A percentile compares a stretch with the other conserved stretches of the same genome.
phyloP scores from a whole-genome alignment of 2,329 filamentous ascomycete genomes.

The Sclerotinia subarctica region DNA sequence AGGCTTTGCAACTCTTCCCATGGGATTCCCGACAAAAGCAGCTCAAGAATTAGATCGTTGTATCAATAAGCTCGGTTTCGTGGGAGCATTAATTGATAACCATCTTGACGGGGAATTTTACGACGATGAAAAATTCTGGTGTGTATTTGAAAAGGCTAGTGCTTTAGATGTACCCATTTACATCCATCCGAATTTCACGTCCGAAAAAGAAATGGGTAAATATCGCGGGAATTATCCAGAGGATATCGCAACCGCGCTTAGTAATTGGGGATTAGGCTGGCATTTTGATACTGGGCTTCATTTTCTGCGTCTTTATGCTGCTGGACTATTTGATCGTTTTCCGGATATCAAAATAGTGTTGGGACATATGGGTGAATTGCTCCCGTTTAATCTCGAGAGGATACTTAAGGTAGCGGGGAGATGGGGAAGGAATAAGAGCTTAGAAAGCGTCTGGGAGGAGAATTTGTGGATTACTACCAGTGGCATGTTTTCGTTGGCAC shows the following conservation, averaged over 20 bases:
- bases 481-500: slow-evolving; percentile 50
- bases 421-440: slow-evolving; percentile 40
- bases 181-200: slow-evolving; percentile 42
- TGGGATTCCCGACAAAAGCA: slow-evolving; percentile 40
- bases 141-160: slow-evolving; percentile 38
- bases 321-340: slow-evolving; percentile 53
- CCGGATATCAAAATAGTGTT: slow-evolving; percentile 53
- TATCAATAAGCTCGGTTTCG: slow-evolving; percentile 45
- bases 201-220: slow-evolving; percentile 32
- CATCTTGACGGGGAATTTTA: slow-evolving; percentile 43
- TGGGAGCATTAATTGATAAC: slow-evolving; percentile 48
- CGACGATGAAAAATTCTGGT: slow-evolving; percentile 44
- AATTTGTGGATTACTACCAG: slow-evolving; percentile 59
- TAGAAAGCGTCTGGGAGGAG: slow-evolving; percentile 51
- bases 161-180: slow-evolving; percentile 45
- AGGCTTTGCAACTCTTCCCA: slow-evolving; percentile 45
- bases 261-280: slow-evolving; percentile 48
- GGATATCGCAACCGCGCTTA: slow-evolving; percentile 38
- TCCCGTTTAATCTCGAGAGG: slow-evolving; percentile 54
- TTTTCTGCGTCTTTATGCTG: slow-evolving; percentile 49
- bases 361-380: slow-evolving; percentile 51
- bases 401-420: slow-evolving; percentile 37
- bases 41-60: slow-evolving; percentile 42
- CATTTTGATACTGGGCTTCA: slow-evolving; percentile 50
- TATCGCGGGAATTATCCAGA: slow-evolving; percentile 39